Conservation (phyloP, 192 early-diverging fungal species). For the Radiomyces spectabilis region DNA sequence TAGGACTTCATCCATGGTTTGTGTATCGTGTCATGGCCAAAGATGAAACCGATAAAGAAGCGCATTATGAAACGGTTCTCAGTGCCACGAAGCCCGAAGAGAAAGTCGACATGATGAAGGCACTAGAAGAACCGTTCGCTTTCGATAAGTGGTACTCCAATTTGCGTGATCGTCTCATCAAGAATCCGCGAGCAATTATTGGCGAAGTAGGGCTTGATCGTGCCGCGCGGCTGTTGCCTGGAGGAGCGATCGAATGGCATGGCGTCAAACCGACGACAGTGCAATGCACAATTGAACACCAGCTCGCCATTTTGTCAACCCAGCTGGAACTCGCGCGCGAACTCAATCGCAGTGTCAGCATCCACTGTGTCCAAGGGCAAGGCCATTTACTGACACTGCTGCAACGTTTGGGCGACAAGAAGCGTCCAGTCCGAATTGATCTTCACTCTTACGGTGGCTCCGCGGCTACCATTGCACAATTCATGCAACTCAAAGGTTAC, state of each 20-base stretch:
- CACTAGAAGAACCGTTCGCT: conserved; percentile 7
- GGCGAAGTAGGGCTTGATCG: conserved; percentile 29
- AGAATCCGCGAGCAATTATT: conserved; percentile 17
- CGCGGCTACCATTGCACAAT: conserved; percentile 10
- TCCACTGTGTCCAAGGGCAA: conserved; percentile 77
- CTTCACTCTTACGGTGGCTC: conserved; percentile 85
- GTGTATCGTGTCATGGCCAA: conserved; percentile 1
- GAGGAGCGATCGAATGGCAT: conserved; percentile 21
- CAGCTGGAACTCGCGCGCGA: conserved; percentile 70
- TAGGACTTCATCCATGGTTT: conserved; percentile 34
- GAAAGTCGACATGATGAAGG: conserved; percentile 5
- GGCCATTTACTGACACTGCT: conserved; percentile 45
- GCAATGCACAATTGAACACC: conserved; percentile 16
- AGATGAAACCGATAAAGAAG: not conserved
- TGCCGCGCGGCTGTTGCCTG: conserved; percentile 22
- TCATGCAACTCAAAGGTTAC: conserved; percentile 10
- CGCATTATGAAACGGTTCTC: conserved; percentile 13
- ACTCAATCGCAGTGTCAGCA: conserved; percentile 50
- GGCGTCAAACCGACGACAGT: conserved; percentile 21
- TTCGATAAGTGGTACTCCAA: conserved; percentile 12
- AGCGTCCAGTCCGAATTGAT: conserved; percentile 62
- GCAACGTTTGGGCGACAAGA: conserved; percentile 16
- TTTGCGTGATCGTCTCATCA: conserved; percentile 2
- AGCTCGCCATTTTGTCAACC: conserved; percentile 38
- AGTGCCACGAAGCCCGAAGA: not conserved